phyloP scores from a whole-genome alignment of 1,139 yeast species.

The Kodamaea arcana region DNA sequence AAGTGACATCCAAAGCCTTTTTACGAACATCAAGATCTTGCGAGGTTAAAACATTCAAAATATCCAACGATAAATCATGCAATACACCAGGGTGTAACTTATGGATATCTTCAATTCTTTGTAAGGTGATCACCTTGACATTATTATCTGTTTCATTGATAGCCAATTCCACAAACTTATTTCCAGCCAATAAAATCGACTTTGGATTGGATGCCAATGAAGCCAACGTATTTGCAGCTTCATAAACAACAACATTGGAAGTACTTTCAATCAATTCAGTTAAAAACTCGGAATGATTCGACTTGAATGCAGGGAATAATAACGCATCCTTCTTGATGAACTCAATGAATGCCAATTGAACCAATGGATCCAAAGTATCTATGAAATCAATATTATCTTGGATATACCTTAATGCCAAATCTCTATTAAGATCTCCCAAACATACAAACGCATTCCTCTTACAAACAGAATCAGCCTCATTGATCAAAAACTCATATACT shows the following conservation, averaged over 20 bases:
- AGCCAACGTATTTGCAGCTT: constrained; percentile 85
- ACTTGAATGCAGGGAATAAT: constrained; percentile 58
- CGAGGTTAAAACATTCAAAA: constrained; percentile 76
- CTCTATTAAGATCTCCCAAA: constrained; percentile 77
- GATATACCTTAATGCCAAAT: constrained; percentile 76
- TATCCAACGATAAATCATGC: constrained; percentile 81
- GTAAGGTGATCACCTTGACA: constrained; percentile 87
- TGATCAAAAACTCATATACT: constrained; percentile 65
- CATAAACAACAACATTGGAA: constrained; percentile 77
- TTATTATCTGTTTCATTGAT: constrained; percentile 90
- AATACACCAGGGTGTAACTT: constrained; percentile 75
- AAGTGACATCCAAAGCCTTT: constrained; percentile 79
- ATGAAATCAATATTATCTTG: constrained; percentile 65
- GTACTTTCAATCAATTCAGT: constrained; percentile 69
- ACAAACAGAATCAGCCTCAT: constrained; percentile 90
- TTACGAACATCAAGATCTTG: constrained; percentile 90
- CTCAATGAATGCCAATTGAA: constrained; percentile 88
- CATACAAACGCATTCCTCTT: constrained; percentile 94
- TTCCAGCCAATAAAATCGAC: constrained; percentile 70
- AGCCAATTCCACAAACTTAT: constrained; percentile 83
- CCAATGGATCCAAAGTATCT: constrained; percentile 71
- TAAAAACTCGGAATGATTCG: constrained; percentile 69
- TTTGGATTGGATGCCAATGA: constrained; percentile 65
- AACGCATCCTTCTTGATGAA: constrained; percentile 82
- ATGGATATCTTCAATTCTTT: constrained; percentile 76